Conservation (phyloP, 495 filamentous ascomycete genomes). For the Sordaria brevicollis region DNA sequence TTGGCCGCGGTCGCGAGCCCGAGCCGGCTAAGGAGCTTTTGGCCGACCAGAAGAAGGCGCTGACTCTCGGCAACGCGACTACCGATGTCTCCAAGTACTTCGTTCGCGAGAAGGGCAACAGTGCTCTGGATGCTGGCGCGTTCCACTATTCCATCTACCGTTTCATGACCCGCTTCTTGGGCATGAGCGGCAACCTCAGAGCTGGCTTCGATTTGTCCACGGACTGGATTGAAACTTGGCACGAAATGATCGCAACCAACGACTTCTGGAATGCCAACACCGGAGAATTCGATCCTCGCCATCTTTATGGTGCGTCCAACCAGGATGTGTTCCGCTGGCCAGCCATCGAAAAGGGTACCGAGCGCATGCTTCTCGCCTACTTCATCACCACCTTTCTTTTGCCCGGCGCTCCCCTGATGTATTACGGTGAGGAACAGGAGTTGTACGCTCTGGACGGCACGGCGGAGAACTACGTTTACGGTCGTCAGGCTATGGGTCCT, state of each 20-base stretch:
- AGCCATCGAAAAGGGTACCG: conserved; percentile 49
- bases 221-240: conserved; percentile 55
- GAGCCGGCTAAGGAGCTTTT: conserved; percentile 23
- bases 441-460: conserved; percentile 60
- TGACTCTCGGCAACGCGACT: conserved; percentile 34
- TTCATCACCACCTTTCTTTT: conserved; percentile 57
- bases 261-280: conserved; percentile 57
- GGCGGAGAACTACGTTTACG: conserved; percentile 60
- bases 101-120: conserved; percentile 45
- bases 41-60: conserved; percentile 13
- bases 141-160: conserved; percentile 69
- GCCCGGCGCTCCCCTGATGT: conserved; percentile 54
- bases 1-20: conserved; percentile 55
- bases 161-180: conserved; percentile 53
- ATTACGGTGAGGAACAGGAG: conserved; percentile 64
- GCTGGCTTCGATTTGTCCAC: conserved; percentile 50
- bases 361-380: conserved; percentile 49
- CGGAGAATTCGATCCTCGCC: conserved; percentile 57
- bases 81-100: conserved; percentile 39
- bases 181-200: conserved; percentile 51
- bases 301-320: conserved; percentile 61
- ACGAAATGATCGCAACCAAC: conserved; percentile 50
- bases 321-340: conserved; percentile 74
- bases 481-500: conserved; percentile 57
- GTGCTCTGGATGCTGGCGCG: conserved; percentile 54